Conservation (phyloP, 805 yeast genomes). For the Saturnispora mendoncae region DNA sequence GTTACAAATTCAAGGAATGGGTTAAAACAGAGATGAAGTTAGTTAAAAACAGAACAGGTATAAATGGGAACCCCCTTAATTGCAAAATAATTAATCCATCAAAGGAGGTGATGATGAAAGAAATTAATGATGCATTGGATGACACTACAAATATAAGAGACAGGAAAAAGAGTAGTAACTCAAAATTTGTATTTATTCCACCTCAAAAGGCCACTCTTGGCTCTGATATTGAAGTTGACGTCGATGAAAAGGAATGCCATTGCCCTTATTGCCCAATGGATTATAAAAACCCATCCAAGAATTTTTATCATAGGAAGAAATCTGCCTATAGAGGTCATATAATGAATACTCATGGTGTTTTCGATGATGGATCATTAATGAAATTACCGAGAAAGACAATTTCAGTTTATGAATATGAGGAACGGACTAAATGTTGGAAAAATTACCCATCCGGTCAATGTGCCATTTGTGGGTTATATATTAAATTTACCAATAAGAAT, state of each 20-base stretch:
- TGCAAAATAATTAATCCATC: not conserved
- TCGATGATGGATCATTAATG: conserved; percentile 10
- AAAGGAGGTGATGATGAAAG: not conserved
- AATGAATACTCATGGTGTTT: conserved; percentile 16
- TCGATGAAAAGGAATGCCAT: conserved; percentile 10
- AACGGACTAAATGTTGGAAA: conserved; percentile 7
- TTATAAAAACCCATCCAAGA: conserved; percentile 3
- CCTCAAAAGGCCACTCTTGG: conserved; percentile 7
- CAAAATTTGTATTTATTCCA: not conserved
- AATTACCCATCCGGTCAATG: conserved; percentile 9
- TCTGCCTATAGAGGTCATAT: conserved; percentile 16
- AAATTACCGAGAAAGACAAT: conserved; percentile 5
- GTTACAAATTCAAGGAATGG: conserved; percentile 5
- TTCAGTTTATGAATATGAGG: conserved; percentile 11
- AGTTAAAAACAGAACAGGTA: too few relatives aligned
- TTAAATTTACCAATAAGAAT: conserved; percentile 12
- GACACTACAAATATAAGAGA: conserved; percentile 1
- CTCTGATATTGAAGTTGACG: conserved; percentile 2
- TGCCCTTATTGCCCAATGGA: conserved; percentile 10
- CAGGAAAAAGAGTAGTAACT: not conserved
- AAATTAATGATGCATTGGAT: not conserved
- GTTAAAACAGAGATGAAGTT: not conserved
- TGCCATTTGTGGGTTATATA: conserved; percentile 4
- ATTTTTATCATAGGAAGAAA: conserved; percentile 14
- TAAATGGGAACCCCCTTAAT: too few relatives aligned